These are phyloP conservation scores for Penicillium rolfsii DNA, from an alignment of 2,329 filamentous ascomycete species.

Conservation along the genomic window DNA sequence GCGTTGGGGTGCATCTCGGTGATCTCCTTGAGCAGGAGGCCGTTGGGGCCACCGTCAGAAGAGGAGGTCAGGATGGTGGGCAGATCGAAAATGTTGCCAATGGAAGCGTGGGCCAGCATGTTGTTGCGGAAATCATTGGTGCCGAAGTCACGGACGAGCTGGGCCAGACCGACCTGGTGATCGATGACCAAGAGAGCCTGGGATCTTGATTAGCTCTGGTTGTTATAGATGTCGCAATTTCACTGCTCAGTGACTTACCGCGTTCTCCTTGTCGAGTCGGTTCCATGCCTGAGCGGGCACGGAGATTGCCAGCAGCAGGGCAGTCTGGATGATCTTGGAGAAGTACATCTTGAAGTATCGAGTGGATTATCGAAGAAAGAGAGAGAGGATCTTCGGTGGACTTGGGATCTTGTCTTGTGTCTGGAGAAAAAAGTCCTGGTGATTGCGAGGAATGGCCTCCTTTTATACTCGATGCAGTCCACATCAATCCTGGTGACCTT, in stretches of 20 bases:
- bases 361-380: background rate
- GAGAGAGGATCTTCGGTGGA: background rate
- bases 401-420: conserved; percentile 4
- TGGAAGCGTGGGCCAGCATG: conserved; percentile 68
- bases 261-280: conserved; percentile 33
- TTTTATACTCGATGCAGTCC: conserved; percentile 5
- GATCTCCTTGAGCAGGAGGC: conserved; percentile 71
- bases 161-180: conserved; percentile 42
- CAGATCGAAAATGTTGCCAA: conserved; percentile 68
- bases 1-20: conserved; percentile 67
- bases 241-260: conserved; percentile 16
- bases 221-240: no score
- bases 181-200: conserved; percentile 38
- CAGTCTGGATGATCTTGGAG: conserved; percentile 33
- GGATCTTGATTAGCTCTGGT: background rate
- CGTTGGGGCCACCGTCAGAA: conserved; percentile 70
- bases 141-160: conserved; percentile 66
- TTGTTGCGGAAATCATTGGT: conserved; percentile 67
- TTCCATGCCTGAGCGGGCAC: conserved; percentile 31
- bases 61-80: conserved; percentile 73
- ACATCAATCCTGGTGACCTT: background rate
- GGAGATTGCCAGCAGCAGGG: conserved; percentile 24
- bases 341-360: conserved; percentile 14
- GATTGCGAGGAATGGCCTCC: background rate
- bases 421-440: background rate